These are phyloP conservation scores for Epithemia pelagica DNA, from an alignment of 108 stramenopile species.

Conservation along the genomic window DNA sequence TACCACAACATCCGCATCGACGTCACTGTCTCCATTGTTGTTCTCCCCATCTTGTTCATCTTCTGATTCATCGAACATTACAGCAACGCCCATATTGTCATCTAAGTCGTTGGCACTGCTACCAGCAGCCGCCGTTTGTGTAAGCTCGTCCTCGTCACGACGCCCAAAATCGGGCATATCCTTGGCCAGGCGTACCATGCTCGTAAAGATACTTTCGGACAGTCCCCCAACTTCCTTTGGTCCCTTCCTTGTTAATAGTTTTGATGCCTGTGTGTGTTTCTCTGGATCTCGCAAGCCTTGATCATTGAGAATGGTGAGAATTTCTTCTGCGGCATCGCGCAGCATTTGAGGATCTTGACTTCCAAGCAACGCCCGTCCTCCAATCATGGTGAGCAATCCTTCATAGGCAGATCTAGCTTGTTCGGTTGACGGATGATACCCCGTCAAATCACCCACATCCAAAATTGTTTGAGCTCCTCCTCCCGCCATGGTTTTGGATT, in stretches of 20 bases:
- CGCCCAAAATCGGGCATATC: conserved; percentile 79
- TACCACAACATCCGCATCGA: conserved; percentile 76
- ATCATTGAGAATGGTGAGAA: conserved; percentile 81
- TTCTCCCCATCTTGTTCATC: conserved; percentile 73
- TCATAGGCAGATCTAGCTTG: conserved; percentile 70
- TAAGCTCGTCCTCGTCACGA: conserved; percentile 38
- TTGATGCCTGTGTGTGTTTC: conserved; percentile 66
- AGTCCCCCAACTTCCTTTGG: conserved; percentile 30
- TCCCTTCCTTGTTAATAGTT: conserved; percentile 64
- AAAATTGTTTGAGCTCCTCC: conserved; percentile 46
- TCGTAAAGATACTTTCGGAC: conserved; percentile 56
- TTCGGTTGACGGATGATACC: conserved; percentile 72
- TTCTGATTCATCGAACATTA: conserved; percentile 94
- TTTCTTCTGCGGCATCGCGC: conserved; percentile 89
- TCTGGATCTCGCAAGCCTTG: conserved; percentile 65
- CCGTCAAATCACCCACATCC: conserved; percentile 38
- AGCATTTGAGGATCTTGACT: conserved; percentile 89
- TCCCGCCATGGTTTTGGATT: conserved; percentile 15
- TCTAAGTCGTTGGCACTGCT: conserved; percentile 24
- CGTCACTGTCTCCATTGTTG: conserved; percentile 61
- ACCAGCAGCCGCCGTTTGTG: neutral
- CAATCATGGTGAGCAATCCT: conserved; percentile 57
- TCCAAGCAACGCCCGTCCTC: conserved; percentile 61
- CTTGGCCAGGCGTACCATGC: conserved; percentile 82
- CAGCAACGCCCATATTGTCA: conserved; percentile 96